Percentiles rank a stretch among this genome's conserved stretches.
Conservation (phyloP, 2,329 filamentous ascomycete genomes). For the Ophiocordyceps camponoti-floridani region DNA sequence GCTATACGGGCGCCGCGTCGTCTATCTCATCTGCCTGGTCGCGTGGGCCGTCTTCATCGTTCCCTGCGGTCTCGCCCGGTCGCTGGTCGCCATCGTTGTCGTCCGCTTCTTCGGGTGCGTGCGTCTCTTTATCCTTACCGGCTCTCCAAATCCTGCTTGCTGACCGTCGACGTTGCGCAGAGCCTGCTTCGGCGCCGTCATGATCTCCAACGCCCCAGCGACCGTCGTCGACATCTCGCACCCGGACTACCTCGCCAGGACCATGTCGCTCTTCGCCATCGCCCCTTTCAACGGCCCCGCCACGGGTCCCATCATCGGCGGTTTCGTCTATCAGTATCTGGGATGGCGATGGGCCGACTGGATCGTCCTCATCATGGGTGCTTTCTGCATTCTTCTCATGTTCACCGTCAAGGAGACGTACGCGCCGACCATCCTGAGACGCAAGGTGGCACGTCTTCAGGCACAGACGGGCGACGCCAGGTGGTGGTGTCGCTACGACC, state of each 20-base stretch:
- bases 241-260: conserved; percentile 66
- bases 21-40: conserved; percentile 49
- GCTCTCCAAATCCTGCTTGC: not conserved
- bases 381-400: conserved; percentile 40
- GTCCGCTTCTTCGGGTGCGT: conserved; percentile 60
- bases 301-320: conserved; percentile 39
- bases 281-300: conserved; percentile 64
- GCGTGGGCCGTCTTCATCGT: conserved; percentile 52
- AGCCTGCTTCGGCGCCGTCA: conserved; percentile 45
- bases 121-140: too few species aligned
- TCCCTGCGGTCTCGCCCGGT: conserved; percentile 52
- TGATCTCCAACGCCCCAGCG: conserved; percentile 71
- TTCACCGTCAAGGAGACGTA: conserved; percentile 57
- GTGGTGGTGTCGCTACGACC: conserved; percentile 67
- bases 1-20: conserved; percentile 13
- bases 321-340: conserved; percentile 51
- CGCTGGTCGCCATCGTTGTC: conserved; percentile 49
- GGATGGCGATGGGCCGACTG: conserved; percentile 85
- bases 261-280: conserved; percentile 49
- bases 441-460: conserved; percentile 43
- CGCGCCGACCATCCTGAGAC: conserved; percentile 48
- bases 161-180: conserved; percentile 2
- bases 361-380: conserved; percentile 58
- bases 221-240: conserved; percentile 69
- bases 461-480: conserved; percentile 52